Evolutionary conservation across 805 yeast species (phyloP).

Genomic region (Starmerella bombi): DNA sequence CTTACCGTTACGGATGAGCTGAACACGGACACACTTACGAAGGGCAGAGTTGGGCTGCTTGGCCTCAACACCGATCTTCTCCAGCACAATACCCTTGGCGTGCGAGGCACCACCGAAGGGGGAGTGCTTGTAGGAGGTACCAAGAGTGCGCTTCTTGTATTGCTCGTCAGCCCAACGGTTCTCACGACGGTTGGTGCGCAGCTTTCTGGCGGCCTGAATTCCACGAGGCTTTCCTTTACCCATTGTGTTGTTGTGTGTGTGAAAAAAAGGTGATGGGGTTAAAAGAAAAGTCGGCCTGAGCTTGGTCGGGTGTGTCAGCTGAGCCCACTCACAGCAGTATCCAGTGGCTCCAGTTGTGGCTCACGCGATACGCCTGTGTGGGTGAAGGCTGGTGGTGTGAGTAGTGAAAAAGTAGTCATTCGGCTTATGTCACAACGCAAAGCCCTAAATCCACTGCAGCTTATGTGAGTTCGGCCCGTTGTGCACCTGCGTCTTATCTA

Average conservation of each 20-base stretch:
- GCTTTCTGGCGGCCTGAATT: conserved; percentile 99
- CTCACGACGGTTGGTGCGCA: conserved; percentile 99
- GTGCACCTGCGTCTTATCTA: too few species aligned
- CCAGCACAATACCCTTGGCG: conserved; percentile 99
- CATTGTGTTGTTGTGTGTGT: conserved; percentile 40
- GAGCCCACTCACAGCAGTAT: too few species aligned
- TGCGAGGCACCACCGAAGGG: conserved; percentile 99
- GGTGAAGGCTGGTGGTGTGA: neutral
- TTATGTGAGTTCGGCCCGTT: too few species aligned
- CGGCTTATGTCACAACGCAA: neutral
- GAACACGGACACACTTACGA: conserved; percentile 99
- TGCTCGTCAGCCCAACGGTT: conserved; percentile 99
- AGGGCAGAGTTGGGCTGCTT: conserved; percentile 99
- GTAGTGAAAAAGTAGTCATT: neutral
- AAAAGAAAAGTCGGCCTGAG: neutral
- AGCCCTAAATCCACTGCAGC: too few species aligned
- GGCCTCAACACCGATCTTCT: conserved; percentile 99
- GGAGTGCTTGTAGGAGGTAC: conserved; percentile 99
- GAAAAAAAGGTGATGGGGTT: neutral
- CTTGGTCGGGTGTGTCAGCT: neutral
- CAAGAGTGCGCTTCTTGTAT: conserved; percentile 97
- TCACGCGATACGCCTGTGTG: too few species aligned
- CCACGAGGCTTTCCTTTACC: conserved; percentile 98
- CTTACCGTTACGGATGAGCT: conserved; percentile 99
- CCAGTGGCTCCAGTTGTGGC: too few species aligned